These are phyloP conservation scores for Sarocladium strictum DNA, from an alignment of 2,329 filamentous ascomycete species.

Conservation along the genomic window DNA sequence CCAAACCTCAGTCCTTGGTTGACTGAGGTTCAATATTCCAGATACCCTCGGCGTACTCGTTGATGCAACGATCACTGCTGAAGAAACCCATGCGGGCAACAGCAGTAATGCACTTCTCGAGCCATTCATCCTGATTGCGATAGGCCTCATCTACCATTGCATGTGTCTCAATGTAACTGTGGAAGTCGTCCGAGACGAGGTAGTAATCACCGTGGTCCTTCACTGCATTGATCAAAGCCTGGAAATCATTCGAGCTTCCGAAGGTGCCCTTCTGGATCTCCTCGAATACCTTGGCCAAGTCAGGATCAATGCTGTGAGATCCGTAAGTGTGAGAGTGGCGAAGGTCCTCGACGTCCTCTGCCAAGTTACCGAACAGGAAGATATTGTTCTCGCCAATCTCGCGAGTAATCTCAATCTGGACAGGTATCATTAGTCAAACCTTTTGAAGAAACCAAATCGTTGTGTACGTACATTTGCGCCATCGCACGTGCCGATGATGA, in stretches of 20 bases:
- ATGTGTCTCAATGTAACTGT: constrained; percentile 89
- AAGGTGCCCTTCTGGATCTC: constrained; percentile 76
- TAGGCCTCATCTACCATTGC: constrained; percentile 87
- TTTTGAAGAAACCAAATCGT: not conserved
- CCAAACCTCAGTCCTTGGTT: constrained; percentile 31
- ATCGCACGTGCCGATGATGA: constrained; percentile 97
- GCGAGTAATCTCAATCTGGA: constrained; percentile 86
- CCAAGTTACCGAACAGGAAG: constrained; percentile 94
- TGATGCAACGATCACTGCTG: constrained; percentile 88
- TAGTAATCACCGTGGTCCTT: constrained; percentile 96
- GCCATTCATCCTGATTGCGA: constrained; percentile 86
- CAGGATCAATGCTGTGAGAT: constrained; percentile 67
- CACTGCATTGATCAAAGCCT: constrained; percentile 77
- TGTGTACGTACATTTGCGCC: constrained; percentile 76
- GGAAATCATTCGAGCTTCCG: constrained; percentile 71
- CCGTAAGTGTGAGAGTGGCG: constrained; percentile 86
- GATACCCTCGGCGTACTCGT: constrained; percentile 93
- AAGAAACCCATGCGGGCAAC: constrained; percentile 98
- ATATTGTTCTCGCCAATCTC: constrained; percentile 97
- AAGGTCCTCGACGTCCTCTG: constrained; percentile 94
- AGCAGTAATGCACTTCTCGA: constrained; percentile 80
- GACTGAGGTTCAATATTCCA: constrained; percentile 89
- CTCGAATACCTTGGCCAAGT: constrained; percentile 75
- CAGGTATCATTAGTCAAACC: constrained; percentile 9
- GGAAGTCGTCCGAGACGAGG: constrained; percentile 94